Evolutionary conservation across 2,329 filamentous ascomycete genomes (phyloP).

Genomic region (Pseudopithomyces chartarum): DNA sequence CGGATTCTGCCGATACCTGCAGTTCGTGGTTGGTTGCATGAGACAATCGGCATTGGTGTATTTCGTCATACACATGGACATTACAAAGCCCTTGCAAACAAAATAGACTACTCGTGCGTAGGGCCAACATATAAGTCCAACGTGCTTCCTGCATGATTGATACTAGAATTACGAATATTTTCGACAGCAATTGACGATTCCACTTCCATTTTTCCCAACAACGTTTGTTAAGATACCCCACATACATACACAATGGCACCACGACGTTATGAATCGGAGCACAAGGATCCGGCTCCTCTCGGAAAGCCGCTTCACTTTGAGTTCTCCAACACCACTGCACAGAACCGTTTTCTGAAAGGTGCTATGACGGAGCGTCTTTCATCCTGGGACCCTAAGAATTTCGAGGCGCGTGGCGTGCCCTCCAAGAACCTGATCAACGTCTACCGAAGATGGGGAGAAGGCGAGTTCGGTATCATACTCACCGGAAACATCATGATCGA

Average conservation of each 20-base stretch:
- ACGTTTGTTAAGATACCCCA: not conserved
- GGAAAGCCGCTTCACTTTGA: constrained; percentile 52
- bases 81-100: not conserved
- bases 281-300: constrained; percentile 47
- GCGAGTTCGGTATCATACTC: constrained; percentile 54
- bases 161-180: not conserved
- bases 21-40: not conserved
- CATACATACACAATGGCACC: constrained; percentile 37
- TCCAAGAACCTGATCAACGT: constrained; percentile 61
- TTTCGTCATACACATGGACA: not conserved
- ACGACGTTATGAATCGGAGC: constrained; percentile 47
- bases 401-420: constrained; percentile 60
- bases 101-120: not conserved
- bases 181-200: no score
- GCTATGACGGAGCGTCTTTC: constrained; percentile 70
- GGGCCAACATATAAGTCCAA: not conserved
- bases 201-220: not conserved
- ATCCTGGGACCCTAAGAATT: constrained; percentile 61
- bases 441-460: constrained; percentile 58
- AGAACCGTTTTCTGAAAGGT: constrained; percentile 70
- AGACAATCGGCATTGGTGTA: not conserved
- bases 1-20: not conserved
- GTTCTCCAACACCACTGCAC: constrained; percentile 60
- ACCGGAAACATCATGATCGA: constrained; percentile 70
- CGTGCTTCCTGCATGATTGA: not conserved